Conservation (phyloP, 352 stramenopile genomes). For the Globisporangium sylvaticum region DNA sequence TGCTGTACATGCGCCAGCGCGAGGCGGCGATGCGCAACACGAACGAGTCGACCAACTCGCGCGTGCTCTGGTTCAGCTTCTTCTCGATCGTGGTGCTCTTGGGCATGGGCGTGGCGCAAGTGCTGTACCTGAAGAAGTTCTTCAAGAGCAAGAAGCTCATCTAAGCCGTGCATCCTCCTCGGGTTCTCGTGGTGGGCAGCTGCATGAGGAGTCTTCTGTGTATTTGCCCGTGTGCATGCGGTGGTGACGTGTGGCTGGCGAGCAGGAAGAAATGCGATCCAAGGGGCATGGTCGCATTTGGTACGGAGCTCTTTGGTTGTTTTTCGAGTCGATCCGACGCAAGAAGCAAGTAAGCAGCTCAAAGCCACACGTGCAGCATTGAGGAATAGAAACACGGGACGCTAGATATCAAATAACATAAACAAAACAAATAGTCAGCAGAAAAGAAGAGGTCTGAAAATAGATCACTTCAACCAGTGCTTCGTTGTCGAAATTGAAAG, state of each 20-base stretch:
- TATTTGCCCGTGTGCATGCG: neutral
- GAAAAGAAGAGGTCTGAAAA: neutral
- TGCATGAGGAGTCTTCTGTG: neutral
- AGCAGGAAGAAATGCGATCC: neutral
- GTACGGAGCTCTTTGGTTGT: neutral
- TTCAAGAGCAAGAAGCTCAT: slow-evolving; percentile 93
- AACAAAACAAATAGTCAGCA: slow-evolving; percentile 6
- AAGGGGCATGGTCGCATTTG: neutral
- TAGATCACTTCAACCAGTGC: neutral
- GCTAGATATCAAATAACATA: slow-evolving; percentile 3
- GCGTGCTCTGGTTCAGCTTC: slow-evolving; percentile 89
- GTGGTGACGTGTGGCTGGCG: neutral
- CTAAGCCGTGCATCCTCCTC: slow-evolving; percentile 24
- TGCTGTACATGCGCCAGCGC: slow-evolving; percentile 88
- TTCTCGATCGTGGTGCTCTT: slow-evolving; percentile 85
- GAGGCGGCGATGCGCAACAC: slow-evolving; percentile 86
- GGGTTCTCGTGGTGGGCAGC: neutral
- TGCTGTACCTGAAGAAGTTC: slow-evolving; percentile 89
- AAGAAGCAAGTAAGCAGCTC: neutral
- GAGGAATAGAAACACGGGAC: slow-evolving; percentile 2
- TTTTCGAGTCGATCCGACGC: neutral
- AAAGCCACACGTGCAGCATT: slow-evolving; percentile 2
- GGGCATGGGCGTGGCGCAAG: slow-evolving; percentile 84
- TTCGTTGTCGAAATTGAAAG: neutral
- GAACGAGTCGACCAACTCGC: slow-evolving; percentile 88